Base-by-base conservation (phyloP, 768 basidiomycete genomes). In the Rhodotorula diobovata region DNA sequence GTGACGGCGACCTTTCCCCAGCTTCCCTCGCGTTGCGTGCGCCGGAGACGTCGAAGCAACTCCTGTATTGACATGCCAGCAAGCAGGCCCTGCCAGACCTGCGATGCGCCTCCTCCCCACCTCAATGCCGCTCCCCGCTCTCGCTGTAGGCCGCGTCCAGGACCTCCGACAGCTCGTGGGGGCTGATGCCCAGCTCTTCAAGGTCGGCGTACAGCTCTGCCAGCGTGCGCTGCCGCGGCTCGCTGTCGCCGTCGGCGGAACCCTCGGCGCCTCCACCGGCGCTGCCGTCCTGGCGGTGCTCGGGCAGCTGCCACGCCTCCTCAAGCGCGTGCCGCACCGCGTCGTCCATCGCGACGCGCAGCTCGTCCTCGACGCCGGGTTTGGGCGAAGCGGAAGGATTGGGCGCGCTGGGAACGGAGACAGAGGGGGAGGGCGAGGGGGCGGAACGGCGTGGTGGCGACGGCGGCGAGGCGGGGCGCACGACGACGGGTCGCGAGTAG, bases 141-240 rank as follows among this genome's bases (percentile, higher is more conserved):
- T 48, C 55, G 25, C 56, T 23, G 32, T 66, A 45, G 8, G 61
- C 65, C 28, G 53, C 50, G 25, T 67, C 55, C 4, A 72, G 18
- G 34, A 54, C 71, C 51, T 72, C 57, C 41, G 50, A 34, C 57
- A 72, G 30, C 50, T 72, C 71, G 43, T 67, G 60, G 16, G 61
- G 43, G 18, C 41, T 46, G 14, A 72, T 64, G 0, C 71, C 71
- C 21, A 72, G 25, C 53, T 59, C 62, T 28, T 72, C 71, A 34
- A 72, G 43, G 9, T 72, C 71, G 2, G 62, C 62, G n/a, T 72
- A 72, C 50, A 72, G 58, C 58, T 72, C 71, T n/a, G 62, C 39
- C 15, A 72, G 61, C 28, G 61, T 63, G 23, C 71, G 37, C 57
- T 53, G 34, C 50, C 32, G 21, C 34, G 8, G 51, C 18, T 11